phyloP scores from a whole-genome alignment of 805 yeast genomes.

The Starmerella scarabaei region DNA sequence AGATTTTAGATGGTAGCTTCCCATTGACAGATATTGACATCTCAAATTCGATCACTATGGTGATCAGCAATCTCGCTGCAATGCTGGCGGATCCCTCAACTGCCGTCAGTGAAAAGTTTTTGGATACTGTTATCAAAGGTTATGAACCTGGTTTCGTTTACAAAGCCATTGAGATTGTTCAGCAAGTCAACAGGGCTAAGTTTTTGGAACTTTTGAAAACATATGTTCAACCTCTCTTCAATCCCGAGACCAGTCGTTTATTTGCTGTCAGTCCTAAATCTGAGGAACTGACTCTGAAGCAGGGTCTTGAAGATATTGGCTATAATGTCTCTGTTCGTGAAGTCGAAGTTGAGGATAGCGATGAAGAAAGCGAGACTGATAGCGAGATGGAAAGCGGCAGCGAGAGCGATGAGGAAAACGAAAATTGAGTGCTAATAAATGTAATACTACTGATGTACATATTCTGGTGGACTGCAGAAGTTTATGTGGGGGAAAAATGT shows the following conservation, averaged over 20 bases:
- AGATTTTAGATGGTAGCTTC: conserved; percentile 41
- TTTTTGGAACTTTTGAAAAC: conserved; percentile 34
- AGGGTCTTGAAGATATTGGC: conserved; percentile 41
- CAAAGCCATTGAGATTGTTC: conserved; percentile 40
- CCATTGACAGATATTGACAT: conserved; percentile 47
- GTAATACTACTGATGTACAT: neutral
- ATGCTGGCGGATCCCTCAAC: conserved; percentile 49
- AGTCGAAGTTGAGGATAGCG: conserved; percentile 26
- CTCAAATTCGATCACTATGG: conserved; percentile 62
- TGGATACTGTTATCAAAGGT: conserved; percentile 51
- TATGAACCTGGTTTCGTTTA: conserved; percentile 57
- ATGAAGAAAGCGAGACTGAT: conserved; percentile 1
- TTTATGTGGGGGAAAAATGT: neutral
- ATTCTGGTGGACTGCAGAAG: too few relatives aligned
- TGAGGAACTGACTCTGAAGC: conserved; percentile 36
- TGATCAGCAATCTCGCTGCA: conserved; percentile 60
- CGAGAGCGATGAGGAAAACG: neutral
- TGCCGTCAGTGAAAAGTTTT: conserved; percentile 54
- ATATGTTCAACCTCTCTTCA: conserved; percentile 57
- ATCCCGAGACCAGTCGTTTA: conserved; percentile 40
- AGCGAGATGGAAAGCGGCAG: neutral
- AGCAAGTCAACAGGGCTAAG: conserved; percentile 39
- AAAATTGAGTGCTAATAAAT: neutral
- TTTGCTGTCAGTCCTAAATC: conserved; percentile 67
- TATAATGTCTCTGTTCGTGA: conserved; percentile 50